Evolutionary conservation across 2,329 filamentous ascomycete genomes (phyloP).

Genomic region (Coleophoma crateriformis): DNA sequence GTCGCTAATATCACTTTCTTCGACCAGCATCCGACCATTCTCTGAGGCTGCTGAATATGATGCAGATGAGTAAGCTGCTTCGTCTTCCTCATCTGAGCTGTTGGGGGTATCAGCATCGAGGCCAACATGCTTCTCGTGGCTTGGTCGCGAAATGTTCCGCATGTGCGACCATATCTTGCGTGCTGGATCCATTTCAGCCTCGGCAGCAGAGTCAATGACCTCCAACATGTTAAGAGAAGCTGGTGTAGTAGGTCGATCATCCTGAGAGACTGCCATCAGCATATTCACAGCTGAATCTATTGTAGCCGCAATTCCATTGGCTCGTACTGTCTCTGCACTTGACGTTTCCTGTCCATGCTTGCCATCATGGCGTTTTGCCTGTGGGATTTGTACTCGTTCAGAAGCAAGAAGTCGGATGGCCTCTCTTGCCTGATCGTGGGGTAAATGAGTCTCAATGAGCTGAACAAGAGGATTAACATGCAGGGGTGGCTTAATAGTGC

Average conservation of each 20-base stretch:
- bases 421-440: constrained; percentile 12
- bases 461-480: constrained; percentile 14
- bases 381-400: constrained; percentile 10
- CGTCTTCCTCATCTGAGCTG: not conserved
- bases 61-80: not conserved
- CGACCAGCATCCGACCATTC: not conserved
- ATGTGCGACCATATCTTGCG: constrained; percentile 26
- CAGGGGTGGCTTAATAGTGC: constrained; percentile 24
- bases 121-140: not conserved
- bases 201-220: not conserved
- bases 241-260: not conserved
- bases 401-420: constrained; percentile 12
- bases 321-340: constrained; percentile 12
- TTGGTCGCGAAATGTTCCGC: constrained; percentile 17
- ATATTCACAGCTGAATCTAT: constrained; percentile 1
- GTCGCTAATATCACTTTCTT: not conserved
- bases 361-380: constrained; percentile 1
- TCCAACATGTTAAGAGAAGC: not conserved
- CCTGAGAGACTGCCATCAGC: not conserved
- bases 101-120: too few species aligned
- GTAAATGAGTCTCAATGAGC: constrained; percentile 19
- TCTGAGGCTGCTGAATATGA: not conserved
- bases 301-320: not conserved
- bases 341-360: constrained; percentile 1
- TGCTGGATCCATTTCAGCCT: constrained; percentile 22